Percentiles rank a stretch among this genome's conserved stretches.
phyloP scores from a whole-genome alignment of 2,329 filamentous ascomycete species.

The Colletotrichum noveboracense region DNA sequence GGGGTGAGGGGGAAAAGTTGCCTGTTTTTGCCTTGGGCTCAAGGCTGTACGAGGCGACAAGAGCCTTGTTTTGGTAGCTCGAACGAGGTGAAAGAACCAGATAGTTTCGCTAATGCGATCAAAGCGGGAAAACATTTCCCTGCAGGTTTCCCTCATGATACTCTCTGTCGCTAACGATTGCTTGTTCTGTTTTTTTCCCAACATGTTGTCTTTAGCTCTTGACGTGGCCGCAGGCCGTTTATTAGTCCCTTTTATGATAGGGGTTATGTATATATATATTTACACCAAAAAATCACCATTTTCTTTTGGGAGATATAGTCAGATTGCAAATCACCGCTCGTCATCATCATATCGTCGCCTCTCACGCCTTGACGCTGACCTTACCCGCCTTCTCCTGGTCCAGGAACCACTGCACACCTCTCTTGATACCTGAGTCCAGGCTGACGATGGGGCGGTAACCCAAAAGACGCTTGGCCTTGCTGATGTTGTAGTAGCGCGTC shows the following conservation, averaged over 20 bases:
- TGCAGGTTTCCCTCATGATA: background rate
- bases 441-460: conserved; percentile 72
- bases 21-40: background rate
- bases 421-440: conserved; percentile 67
- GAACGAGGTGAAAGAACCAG: background rate
- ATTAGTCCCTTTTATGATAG: conserved; percentile 1
- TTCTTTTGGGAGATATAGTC: background rate
- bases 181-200: background rate
- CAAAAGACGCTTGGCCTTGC: conserved; percentile 73
- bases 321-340: background rate
- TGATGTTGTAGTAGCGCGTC: conserved; percentile 79
- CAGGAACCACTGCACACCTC: conserved; percentile 59
- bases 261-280: conserved; percentile 1
- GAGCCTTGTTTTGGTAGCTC: background rate
- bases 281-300: background rate
- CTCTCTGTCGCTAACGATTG: background rate
- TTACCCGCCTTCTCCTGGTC: conserved; percentile 50
- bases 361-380: conserved; percentile 10
- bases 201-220: background rate
- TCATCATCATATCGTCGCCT: background rate
- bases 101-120: conserved; percentile 4
- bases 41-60: background rate
- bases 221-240: background rate
- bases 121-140: background rate
- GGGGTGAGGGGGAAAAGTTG: background rate